Conservation (phyloP, 768 basidiomycete species). For the Leccinum sublutescens region DNA sequence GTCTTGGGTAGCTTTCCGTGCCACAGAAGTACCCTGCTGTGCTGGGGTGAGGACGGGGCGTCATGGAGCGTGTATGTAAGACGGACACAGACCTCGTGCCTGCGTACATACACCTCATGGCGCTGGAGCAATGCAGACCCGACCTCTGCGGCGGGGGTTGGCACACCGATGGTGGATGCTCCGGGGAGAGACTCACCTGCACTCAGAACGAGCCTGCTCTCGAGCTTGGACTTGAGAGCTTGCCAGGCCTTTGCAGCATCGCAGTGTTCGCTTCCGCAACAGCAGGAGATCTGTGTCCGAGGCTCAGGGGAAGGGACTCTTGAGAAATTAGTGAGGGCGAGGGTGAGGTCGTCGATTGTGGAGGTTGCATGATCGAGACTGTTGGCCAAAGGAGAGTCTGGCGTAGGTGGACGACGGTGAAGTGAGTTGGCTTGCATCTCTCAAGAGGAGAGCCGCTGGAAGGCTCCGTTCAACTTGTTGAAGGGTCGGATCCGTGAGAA, state of each 20-base stretch:
- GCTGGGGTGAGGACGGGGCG: slow-evolving; percentile 13
- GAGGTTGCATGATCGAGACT: slow-evolving; percentile 52
- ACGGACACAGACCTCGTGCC: slow-evolving; percentile 56
- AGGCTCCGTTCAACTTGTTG: too few relatives aligned
- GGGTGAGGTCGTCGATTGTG: slow-evolving; percentile 78
- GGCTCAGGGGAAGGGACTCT: slow-evolving; percentile 74
- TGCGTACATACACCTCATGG: slow-evolving; percentile 83
- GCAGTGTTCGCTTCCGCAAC: slow-evolving; percentile 65
- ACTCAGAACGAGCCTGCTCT: slow-evolving; percentile 76
- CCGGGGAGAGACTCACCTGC: slow-evolving; percentile 59
- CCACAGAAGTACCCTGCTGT: slow-evolving; percentile 17
- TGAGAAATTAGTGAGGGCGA: slow-evolving; percentile 70
- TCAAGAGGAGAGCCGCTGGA: background rate
- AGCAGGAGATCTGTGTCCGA: slow-evolving; percentile 50
- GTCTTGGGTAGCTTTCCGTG: slow-evolving; percentile 16
- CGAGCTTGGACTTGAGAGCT: slow-evolving; percentile 64
- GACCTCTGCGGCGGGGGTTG: slow-evolving; percentile 55
- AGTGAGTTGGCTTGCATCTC: slow-evolving; percentile 26
- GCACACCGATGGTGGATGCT: background rate
- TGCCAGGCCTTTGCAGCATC: slow-evolving; percentile 64
- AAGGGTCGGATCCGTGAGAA: slow-evolving; percentile 19
- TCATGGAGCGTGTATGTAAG: slow-evolving; percentile 8
- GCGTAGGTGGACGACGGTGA: slow-evolving; percentile 41
- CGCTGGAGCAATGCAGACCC: slow-evolving; percentile 84
- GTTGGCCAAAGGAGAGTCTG: slow-evolving; percentile 49